Conservation (phyloP, 495 filamentous ascomycete genomes). For the Talaromyces ruber region DNA sequence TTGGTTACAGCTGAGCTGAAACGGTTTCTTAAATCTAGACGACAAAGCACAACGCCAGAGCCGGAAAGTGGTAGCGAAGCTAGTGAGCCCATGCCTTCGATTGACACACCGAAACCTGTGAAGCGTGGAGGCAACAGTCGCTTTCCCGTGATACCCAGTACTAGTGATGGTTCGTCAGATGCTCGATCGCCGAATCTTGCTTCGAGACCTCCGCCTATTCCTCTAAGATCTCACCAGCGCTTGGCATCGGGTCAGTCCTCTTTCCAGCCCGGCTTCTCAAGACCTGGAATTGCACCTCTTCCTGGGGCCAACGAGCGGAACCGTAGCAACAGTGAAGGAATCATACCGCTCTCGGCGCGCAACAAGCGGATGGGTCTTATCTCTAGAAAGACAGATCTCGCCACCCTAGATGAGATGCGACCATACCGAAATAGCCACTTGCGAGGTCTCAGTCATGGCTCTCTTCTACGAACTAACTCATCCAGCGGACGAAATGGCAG, state of each 20-base stretch:
- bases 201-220: constrained; percentile 63
- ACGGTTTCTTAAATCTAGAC: constrained; percentile 58
- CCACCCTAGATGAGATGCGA: constrained; percentile 64
- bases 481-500: constrained; percentile 31
- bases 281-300: constrained; percentile 63
- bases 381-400: constrained; percentile 60
- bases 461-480: constrained; percentile 54
- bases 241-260: constrained; percentile 74
- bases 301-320: constrained; percentile 62
- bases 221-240: constrained; percentile 68
- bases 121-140: constrained; percentile 67
- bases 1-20: constrained; percentile 67
- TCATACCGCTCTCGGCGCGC: constrained; percentile 54
- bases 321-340: constrained; percentile 84
- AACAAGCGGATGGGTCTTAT: constrained; percentile 80
- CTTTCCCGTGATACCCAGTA: constrained; percentile 73
- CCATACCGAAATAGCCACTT: constrained; percentile 71
- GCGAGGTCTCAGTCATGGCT: constrained; percentile 73
- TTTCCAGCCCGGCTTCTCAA: constrained; percentile 55
- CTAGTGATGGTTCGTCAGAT: constrained; percentile 37
- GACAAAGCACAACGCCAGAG: constrained; percentile 41
- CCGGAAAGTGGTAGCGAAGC: constrained; percentile 55
- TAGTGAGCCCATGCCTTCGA: constrained; percentile 33
- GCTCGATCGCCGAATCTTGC: constrained; percentile 53
- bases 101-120: constrained; percentile 68